Conservation (phyloP, 441 rosid genomes). For the Viola pubescens region DNA sequence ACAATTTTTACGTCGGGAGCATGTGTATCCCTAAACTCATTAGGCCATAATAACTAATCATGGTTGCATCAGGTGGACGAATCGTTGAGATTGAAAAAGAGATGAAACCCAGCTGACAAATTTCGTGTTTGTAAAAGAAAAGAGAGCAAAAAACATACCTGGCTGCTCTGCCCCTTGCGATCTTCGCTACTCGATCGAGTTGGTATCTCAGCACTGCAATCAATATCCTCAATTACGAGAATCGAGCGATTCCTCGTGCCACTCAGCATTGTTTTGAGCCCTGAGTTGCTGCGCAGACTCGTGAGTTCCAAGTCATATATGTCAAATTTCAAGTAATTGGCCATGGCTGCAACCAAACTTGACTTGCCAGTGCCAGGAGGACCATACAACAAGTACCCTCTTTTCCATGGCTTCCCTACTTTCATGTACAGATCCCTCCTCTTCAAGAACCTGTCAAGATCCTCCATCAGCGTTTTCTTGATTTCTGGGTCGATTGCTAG, state of each 20-base stretch:
- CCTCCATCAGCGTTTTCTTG: slow-evolving; percentile 26
- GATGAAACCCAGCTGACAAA: not conserved
- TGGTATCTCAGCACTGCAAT: slow-evolving; percentile 20
- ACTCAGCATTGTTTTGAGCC: not conserved
- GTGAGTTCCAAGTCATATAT: slow-evolving; percentile 32
- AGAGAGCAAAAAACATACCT: too few relatives aligned
- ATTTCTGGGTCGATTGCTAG: slow-evolving; percentile 19
- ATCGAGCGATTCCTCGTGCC: slow-evolving; percentile 26
- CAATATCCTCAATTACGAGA: slow-evolving; percentile 35
- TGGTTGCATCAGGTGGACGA: not conserved
- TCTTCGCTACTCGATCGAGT: too few relatives aligned
- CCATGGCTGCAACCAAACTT: slow-evolving; percentile 41
- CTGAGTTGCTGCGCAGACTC: not conserved
- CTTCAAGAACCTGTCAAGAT: slow-evolving; percentile 29
- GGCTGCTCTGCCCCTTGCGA: too few relatives aligned
- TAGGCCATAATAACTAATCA: too few relatives aligned
- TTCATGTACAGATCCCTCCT: slow-evolving; percentile 26
- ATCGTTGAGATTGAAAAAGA: not conserved
- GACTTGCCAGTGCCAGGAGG: slow-evolving; percentile 50
- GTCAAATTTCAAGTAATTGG: slow-evolving; percentile 34
- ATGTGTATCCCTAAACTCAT: too few relatives aligned
- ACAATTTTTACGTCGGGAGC: not conserved
- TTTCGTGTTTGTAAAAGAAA: too few relatives aligned
- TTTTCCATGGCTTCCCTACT: slow-evolving; percentile 38
- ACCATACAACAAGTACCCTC: slow-evolving; percentile 38